Base-by-base conservation (phyloP, 2,329 filamentous ascomycete species). In the Fusarium proliferatum region DNA sequence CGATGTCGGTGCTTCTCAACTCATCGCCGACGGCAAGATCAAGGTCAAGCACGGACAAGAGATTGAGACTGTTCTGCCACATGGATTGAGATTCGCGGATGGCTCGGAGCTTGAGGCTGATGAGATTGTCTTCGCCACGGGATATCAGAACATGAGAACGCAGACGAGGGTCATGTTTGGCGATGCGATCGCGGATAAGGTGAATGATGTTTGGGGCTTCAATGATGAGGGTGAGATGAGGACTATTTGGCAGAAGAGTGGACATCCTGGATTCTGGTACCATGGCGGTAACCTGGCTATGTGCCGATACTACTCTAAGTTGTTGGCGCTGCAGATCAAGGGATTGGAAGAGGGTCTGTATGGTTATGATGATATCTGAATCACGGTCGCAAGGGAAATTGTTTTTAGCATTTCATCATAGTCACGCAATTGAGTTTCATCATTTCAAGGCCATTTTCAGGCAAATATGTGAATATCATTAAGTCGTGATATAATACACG, bases 121-220 rank as follows among this genome's bases (percentile, higher is more conserved):
- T 70, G 86, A 92, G 69, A 86, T 93, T 13, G 85, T 93, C 1
- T 84, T 91, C 46, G 90, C 90, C 0, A 92, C 90, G 0, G 90
- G 89, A 0, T 93, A 92, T 73, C 87, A 91, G 69, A 93, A 92
- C 77, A 94, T 94, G 91, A 84, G 86, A 16, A 90, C 88, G 0
- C 88, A 88, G 26, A 88, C 91, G 4, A 82, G 88, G n/a, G 84
- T 85, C 38, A 87, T 92, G 26, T 85, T 94, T 61, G 92, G 91
- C 0, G 86, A 91, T 36, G 84, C 86, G 23, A 83, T 93, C 15
- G 90, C 89, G 0, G 87, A 89, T 58, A 83, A 85, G 33, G 85
- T 90, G 9, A 82, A 83, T 5, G 89, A 91, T 72, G 86, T 91
- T 21, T 92, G 91, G 89, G 90, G 90, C 0, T 84, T 91, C 64